phyloP scores from a whole-genome alignment of 2,329 filamentous ascomycete genomes.

The Colletotrichum sp. region DNA sequence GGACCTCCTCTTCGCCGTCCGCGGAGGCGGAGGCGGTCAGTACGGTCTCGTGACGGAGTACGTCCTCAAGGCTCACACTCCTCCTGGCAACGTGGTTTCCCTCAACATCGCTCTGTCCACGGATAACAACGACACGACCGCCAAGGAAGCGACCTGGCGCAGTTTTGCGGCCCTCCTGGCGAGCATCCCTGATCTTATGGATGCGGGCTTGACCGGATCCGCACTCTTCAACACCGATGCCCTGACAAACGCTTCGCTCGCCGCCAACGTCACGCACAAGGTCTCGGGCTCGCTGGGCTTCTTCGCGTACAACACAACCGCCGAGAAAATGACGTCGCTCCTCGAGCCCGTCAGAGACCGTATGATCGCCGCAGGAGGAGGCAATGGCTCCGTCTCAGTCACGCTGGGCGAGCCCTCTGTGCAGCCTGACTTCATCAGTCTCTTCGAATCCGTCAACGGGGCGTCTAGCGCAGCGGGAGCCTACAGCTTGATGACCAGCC shows the following conservation, averaged over 20 bases:
- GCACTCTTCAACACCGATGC: neutral
- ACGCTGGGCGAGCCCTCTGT: neutral
- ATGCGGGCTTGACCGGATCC: neutral
- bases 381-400: neutral
- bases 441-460: conserved; percentile 5
- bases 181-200: conserved; percentile 4
- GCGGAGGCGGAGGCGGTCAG: conserved; percentile 57
- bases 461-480: neutral
- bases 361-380: neutral
- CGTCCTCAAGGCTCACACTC: neutral
- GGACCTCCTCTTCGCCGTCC: conserved; percentile 63
- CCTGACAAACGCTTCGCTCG: neutral
- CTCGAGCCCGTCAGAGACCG: neutral
- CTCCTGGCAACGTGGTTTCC: conserved; percentile 4
- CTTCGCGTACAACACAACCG: conserved; percentile 1
- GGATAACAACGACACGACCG: neutral
- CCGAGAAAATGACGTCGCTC: neutral
- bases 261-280: neutral
- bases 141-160: neutral
- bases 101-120: neutral
- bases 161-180: neutral
- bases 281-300: neutral
- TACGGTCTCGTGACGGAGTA: conserved; percentile 52
- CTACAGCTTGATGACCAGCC: conserved; percentile 13
- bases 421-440: neutral